These are phyloP conservation scores for Strigomonas oncopelti DNA, from an alignment of 208 protist genomes.

Conservation along the genomic window DNA sequence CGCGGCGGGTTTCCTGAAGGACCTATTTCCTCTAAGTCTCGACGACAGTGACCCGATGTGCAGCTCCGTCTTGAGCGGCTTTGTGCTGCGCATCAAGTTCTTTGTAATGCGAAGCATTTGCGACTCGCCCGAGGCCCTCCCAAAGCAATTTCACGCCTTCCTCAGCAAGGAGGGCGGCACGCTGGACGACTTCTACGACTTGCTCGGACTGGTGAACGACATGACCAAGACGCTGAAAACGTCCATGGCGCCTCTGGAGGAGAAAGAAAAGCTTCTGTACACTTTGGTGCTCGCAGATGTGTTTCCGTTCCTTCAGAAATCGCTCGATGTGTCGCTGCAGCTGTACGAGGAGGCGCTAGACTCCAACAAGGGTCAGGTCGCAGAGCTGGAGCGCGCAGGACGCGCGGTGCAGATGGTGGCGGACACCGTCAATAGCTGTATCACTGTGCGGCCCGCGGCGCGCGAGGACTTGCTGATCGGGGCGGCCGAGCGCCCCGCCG, in stretches of 20 bases:
- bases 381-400: constrained; percentile 13
- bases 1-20: constrained; percentile 59
- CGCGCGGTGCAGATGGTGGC: constrained; percentile 36
- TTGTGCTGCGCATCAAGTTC: constrained; percentile 54
- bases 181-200: constrained; percentile 26
- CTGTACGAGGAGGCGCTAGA: not conserved
- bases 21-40: constrained; percentile 70
- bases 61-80: constrained; percentile 50
- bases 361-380: not conserved
- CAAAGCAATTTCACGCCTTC: constrained; percentile 29
- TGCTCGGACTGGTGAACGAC: constrained; percentile 63
- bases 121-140: constrained; percentile 29
- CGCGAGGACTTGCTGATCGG: constrained; percentile 22
- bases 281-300: constrained; percentile 35
- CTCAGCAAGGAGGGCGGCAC: not conserved
- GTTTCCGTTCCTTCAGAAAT: constrained; percentile 33
- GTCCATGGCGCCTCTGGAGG: constrained; percentile 39
- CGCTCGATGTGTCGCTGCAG: not conserved
- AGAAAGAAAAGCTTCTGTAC: constrained; percentile 47
- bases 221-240: constrained; percentile 67
- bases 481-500: not conserved
- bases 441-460: constrained; percentile 23
- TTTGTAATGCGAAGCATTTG: constrained; percentile 60
- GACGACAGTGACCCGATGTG: constrained; percentile 59
- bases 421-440: constrained; percentile 30